Conservation (phyloP, 139 green algal genomes). For the Volvox africanus region DNA sequence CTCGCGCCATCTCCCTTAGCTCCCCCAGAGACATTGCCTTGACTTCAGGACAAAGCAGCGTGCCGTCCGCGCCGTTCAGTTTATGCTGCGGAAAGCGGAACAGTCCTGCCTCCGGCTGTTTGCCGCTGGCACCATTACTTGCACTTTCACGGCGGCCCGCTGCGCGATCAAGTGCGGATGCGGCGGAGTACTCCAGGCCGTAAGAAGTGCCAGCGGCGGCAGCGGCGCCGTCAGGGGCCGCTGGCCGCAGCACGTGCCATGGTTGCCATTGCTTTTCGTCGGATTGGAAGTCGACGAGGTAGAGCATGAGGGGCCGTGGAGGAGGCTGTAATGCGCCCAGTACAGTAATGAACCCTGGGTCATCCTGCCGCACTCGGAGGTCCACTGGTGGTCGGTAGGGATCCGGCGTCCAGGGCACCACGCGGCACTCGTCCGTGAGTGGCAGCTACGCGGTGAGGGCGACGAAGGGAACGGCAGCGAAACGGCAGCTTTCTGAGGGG, state of each 20-base stretch:
- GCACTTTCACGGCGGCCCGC: background rate
- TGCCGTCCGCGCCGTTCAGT: background rate
- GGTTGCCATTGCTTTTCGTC: slow-evolving; percentile 31
- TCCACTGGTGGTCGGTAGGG: background rate
- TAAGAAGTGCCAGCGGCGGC: background rate
- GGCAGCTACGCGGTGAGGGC: background rate
- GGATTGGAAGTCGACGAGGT: background rate
- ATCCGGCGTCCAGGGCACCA: slow-evolving; percentile 10
- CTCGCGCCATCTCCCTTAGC: slow-evolving; percentile 15
- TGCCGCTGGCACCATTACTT: background rate
- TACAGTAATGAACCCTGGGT: background rate
- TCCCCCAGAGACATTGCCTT: background rate
- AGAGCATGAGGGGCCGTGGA: background rate
- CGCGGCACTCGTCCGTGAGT: slow-evolving; percentile 38
- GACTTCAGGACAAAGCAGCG: slow-evolving; percentile 7
- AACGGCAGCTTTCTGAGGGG: too few species aligned
- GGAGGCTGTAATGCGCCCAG: background rate
- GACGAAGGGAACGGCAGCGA: too few species aligned
- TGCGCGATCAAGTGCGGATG: background rate
- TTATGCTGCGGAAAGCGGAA: background rate
- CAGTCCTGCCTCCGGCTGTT: background rate
- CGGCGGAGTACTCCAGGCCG: slow-evolving; percentile 10
- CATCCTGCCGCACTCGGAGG: slow-evolving; percentile 11
- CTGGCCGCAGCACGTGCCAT: background rate
- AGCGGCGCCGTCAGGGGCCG: background rate